These are phyloP conservation scores for Abrus pulchellus DNA, from an alignment of 306 rosid species.

Conservation along the genomic window DNA sequence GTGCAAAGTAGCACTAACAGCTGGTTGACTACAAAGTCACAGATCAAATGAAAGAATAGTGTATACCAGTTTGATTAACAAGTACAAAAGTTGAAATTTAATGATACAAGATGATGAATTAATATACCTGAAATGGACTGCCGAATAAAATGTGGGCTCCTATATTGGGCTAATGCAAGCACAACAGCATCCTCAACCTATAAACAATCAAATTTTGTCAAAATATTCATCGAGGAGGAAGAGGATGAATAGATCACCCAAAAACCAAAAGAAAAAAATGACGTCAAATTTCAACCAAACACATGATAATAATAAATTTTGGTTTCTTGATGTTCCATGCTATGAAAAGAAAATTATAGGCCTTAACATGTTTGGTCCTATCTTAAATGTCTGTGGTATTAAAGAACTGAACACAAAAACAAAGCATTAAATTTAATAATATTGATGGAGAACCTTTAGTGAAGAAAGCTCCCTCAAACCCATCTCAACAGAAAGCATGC, in stretches of 20 bases:
- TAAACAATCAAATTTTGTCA: slow-evolving; percentile 19
- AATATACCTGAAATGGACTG: slow-evolving; percentile 60
- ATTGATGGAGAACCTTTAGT: slow-evolving; percentile 67
- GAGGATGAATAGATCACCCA: background rate
- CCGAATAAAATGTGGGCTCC: slow-evolving; percentile 60
- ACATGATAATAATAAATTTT: background rate
- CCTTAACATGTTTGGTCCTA: background rate
- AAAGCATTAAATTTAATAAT: slow-evolving; percentile 27
- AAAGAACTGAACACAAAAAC: background rate
- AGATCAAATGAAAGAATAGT: background rate
- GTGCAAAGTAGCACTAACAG: background rate
- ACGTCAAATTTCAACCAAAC: background rate
- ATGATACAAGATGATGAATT: background rate
- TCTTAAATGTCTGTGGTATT: background rate
- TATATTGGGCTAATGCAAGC: slow-evolving; percentile 71
- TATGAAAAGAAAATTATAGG: background rate
- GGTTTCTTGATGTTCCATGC: background rate
- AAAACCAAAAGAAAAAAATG: background rate
- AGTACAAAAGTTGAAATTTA: slow-evolving; percentile 9
- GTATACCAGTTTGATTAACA: background rate
- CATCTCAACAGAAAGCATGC: slow-evolving; percentile 98
- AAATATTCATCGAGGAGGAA: background rate
- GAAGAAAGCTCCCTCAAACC: slow-evolving; percentile 87
- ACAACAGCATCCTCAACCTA: slow-evolving; percentile 88
- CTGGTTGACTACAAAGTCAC: slow-evolving; percentile 11